phyloP scores from a whole-genome alignment of 2,329 filamentous ascomycete genomes.

The Chrysoporthe deuterocubensis region DNA sequence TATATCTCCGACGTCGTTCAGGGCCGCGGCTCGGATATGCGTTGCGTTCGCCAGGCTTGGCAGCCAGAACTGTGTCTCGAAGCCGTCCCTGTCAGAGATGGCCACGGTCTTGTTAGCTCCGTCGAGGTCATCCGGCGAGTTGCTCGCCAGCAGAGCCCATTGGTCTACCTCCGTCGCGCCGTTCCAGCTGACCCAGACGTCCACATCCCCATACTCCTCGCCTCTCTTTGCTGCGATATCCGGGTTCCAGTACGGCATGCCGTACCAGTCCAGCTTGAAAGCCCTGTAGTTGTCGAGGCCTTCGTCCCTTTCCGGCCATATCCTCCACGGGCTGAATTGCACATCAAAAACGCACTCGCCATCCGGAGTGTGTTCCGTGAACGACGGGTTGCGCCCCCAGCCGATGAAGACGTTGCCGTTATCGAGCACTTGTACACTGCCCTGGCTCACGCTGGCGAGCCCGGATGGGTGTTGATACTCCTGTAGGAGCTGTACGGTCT shows the following conservation, averaged over 20 bases:
- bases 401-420: slow-evolving; percentile 49
- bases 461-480: slow-evolving; percentile 44
- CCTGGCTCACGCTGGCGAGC: slow-evolving; percentile 43
- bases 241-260: slow-evolving; percentile 32
- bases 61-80: slow-evolving; percentile 14
- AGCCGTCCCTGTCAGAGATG: background rate
- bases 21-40: slow-evolving; percentile 27
- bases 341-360: slow-evolving; percentile 46
- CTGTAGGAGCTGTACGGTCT: slow-evolving; percentile 47
- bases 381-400: slow-evolving; percentile 51
- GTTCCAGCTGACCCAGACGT: slow-evolving; percentile 38
- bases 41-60: background rate
- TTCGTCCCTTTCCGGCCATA: slow-evolving; percentile 17
- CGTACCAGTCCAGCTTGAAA: slow-evolving; percentile 35
- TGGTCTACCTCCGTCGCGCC: slow-evolving; percentile 37
- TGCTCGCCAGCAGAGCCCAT: slow-evolving; percentile 20
- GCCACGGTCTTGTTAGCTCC: background rate
- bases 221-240: slow-evolving; percentile 29
- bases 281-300: slow-evolving; percentile 31
- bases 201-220: slow-evolving; percentile 31
- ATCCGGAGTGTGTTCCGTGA: slow-evolving; percentile 47
- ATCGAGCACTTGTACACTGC: slow-evolving; percentile 43
- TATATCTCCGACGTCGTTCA: slow-evolving; percentile 24
- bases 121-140: background rate
- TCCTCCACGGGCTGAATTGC: slow-evolving; percentile 42